phyloP scores from a whole-genome alignment of 352 stramenopile species.

The Phytopythium mirpurense region DNA sequence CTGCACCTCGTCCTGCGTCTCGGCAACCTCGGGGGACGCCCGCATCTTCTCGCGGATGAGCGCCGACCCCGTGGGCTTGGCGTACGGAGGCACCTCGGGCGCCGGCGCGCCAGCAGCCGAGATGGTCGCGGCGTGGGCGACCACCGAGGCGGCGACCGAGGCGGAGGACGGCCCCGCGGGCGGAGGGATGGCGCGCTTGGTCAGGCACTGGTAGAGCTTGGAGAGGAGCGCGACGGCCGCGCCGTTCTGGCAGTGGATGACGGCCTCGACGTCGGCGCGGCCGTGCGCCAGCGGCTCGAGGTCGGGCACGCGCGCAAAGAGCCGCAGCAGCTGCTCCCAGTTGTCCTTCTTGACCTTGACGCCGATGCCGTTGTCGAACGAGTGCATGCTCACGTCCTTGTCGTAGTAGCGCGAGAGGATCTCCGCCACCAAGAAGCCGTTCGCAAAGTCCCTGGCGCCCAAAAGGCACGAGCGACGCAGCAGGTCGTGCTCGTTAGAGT shows the following conservation, averaged over 20 bases:
- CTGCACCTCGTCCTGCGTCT: conserved; percentile 65
- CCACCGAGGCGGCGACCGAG: conserved; percentile 8
- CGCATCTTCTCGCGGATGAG: conserved; percentile 86
- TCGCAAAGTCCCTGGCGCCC: conserved; percentile 72
- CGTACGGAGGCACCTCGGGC: conserved; percentile 71
- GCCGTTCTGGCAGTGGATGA: conserved; percentile 90
- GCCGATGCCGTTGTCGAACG: conserved; percentile 90
- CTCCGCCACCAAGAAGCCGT: conserved; percentile 90
- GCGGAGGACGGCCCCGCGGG: conserved; percentile 16
- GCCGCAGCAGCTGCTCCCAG: conserved; percentile 82
- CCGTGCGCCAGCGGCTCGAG: conserved; percentile 44
- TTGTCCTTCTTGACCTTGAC: conserved; percentile 91
- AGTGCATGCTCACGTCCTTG: conserved; percentile 92
- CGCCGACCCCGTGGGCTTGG: conserved; percentile 73
- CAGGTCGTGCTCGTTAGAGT: not conserved
- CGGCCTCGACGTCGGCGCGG: conserved; percentile 62
- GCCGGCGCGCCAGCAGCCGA: conserved; percentile 19
- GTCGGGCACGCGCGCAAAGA: conserved; percentile 75
- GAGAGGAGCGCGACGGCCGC: conserved; percentile 79
- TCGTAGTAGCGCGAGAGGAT: conserved; percentile 91
- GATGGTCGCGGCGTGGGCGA: conserved; percentile 14
- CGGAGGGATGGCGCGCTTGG: conserved; percentile 80
- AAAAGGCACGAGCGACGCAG: too few relatives aligned
- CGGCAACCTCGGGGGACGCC: conserved; percentile 51
- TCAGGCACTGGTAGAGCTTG: conserved; percentile 89